Base-by-base conservation (phyloP, 495 filamentous ascomycete species). In the Monascus purpureus region DNA sequence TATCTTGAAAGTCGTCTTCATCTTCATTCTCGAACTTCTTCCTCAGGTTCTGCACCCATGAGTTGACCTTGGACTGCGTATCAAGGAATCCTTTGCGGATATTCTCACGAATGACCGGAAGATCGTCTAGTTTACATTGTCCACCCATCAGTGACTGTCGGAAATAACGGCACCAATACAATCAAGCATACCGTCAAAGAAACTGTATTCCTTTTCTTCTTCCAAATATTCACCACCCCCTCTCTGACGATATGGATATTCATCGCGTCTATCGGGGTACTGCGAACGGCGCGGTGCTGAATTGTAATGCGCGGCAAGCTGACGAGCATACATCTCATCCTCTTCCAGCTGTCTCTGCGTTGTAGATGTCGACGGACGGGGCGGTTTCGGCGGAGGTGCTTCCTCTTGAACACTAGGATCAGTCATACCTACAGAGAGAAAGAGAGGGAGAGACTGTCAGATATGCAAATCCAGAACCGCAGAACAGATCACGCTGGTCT, bases 31-130 rank as follows among this genome's bases (percentile, higher is more conserved):
- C 87, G 12, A 96, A 71, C 51, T 70, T 75, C 69, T 95, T 95
- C 57, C 80, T 90, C 35, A 97, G 57, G 41, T 76, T 83, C 28
- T 72, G 77, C 29, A 97, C 78, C 88, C 88, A 96, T 28, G 72
- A 67, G 59, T 92, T 96, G 47, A 97, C 82, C 48, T 79, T 93
- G 8, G 68, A 72, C 61, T 97, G 90, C 14, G 90, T 97, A 39
- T 96, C 85, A 24, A 90, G 35, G 57, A 97, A 96, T 1, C 90
- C 90, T 59, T 96, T 93, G 44, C 76, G 80, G 40, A 97, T 72
- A 40, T 92, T 95, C 46, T 93, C 83, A 37, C 76, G 78, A 51
- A 97, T 95, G 29, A 87, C 76, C 2, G 90, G 90, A 27, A 97
- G 68, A 43, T 97, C 90, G 47, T 97, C 90, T 70, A 43, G 20